Percentiles rank a stretch among this genome's conserved stretches.
These are phyloP conservation scores for Aspergillus coremiiformis DNA, from an alignment of 495 filamentous ascomycete species.

Conservation along the genomic window DNA sequence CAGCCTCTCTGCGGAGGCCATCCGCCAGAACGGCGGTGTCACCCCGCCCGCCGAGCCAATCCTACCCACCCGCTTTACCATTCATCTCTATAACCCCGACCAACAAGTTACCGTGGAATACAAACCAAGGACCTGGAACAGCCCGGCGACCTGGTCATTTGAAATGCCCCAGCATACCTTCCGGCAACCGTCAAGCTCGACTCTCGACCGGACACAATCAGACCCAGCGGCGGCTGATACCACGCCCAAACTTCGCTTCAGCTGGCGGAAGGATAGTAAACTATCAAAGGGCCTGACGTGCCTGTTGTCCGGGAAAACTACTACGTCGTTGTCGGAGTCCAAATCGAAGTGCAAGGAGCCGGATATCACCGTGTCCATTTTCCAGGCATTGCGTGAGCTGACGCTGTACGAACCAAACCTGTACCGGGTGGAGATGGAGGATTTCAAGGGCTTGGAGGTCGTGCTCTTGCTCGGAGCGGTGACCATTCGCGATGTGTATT, in stretches of 20 bases:
- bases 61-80: conserved; percentile 66
- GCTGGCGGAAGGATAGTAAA: conserved; percentile 86
- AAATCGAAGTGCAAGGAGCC: conserved; percentile 76
- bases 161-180: conserved; percentile 86
- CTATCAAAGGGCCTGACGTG: conserved; percentile 79
- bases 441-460: conserved; percentile 88
- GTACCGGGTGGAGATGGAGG: conserved; percentile 83
- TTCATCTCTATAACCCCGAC: conserved; percentile 93
- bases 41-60: conserved; percentile 67
- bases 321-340: conserved; percentile 51
- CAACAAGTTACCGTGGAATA: conserved; percentile 67
- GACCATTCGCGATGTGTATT: conserved; percentile 82
- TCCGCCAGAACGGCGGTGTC: conserved; percentile 62
- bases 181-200: conserved; percentile 64
- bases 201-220: conserved; percentile 65
- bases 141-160: conserved; percentile 78
- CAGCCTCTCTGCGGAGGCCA: conserved; percentile 68
- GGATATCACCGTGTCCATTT: conserved; percentile 86
- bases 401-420: conserved; percentile 92
- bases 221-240: conserved; percentile 60
- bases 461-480: conserved; percentile 75
- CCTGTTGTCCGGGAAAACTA: conserved; percentile 67
- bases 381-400: conserved; percentile 57
- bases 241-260: conserved; percentile 76
- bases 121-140: conserved; percentile 68